A percentile compares a stretch with the other conserved stretches of the same genome.
These are phyloP conservation scores for Pythium myriotylum DNA, from an alignment of 352 stramenopile species.

Conservation along the genomic window DNA sequence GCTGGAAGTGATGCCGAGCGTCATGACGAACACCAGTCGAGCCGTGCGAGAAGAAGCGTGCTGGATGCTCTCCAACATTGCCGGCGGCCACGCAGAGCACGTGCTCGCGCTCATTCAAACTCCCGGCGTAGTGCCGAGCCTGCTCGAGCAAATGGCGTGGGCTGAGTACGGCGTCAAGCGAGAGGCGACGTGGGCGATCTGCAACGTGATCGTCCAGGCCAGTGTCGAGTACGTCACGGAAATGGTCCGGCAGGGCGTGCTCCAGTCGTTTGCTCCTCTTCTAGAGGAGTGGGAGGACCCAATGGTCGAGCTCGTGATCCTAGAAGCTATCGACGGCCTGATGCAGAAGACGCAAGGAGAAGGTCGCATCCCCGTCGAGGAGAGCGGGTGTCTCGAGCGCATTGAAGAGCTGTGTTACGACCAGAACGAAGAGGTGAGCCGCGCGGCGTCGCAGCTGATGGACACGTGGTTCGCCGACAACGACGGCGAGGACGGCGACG, in stretches of 20 bases:
- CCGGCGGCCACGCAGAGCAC: conserved; percentile 70
- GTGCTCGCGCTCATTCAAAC: conserved; percentile 77
- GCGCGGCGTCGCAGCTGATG: conserved; percentile 73
- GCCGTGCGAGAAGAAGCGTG: conserved; percentile 82
- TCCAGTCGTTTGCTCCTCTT: conserved; percentile 72
- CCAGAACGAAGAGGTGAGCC: conserved; percentile 79
- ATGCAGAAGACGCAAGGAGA: conserved; percentile 67
- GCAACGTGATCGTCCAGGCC: conserved; percentile 83
- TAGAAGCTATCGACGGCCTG: conserved; percentile 77
- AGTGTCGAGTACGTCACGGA: conserved; percentile 59
- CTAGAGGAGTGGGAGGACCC: conserved; percentile 86
- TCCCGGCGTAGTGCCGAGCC: conserved; percentile 55
- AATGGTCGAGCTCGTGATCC: conserved; percentile 84
- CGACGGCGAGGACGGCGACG: conserved; percentile 44
- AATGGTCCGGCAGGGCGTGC: conserved; percentile 70
- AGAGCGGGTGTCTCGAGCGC: conserved; percentile 74
- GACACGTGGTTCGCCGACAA: conserved; percentile 77
- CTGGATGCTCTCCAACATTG: conserved; percentile 90
- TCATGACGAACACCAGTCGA: conserved; percentile 81
- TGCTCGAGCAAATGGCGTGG: conserved; percentile 88
- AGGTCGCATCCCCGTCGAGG: conserved; percentile 69
- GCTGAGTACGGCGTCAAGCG: conserved; percentile 85
- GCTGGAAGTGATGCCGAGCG: conserved; percentile 78
- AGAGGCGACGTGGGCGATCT: conserved; percentile 86
- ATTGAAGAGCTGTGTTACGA: conserved; percentile 87